Base-by-base conservation (phyloP, 75 land plant species). In the Pseudotsuga menziesii region DNA sequence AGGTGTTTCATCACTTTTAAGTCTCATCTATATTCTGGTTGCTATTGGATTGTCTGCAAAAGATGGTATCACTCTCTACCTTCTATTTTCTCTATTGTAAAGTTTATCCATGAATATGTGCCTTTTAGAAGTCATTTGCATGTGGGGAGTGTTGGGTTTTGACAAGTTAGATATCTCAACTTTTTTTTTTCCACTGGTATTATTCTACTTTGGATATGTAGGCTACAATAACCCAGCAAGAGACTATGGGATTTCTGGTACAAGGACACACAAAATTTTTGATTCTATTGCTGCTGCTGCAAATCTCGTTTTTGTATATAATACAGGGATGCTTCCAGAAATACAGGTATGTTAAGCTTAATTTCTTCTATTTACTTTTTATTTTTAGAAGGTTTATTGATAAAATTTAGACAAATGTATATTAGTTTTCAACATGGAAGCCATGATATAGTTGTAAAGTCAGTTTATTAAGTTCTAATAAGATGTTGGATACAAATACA, bases 241-340 rank as follows among this genome's bases (percentile, higher is more conserved):
- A 29, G 92, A 93, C 74, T 93, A 93, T 56, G 73, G 76, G 62
- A 79, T 89, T 58, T 85, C 76, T 29, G 95, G 88, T n/a, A 48
- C 90, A 41, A 75, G 13, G 2, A 36, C 67, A 0, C 75, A 32
- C 81, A 80, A 84, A 67, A 80, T 85, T 5, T 92, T 93, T 61
- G 84, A 71, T 59, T 81, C 82, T 0, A 89, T 93, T 72, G 92
- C 90, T 19, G 90, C 96, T 78, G 29, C 80, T 67, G 94, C 95
- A 17, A 92, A 79, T 79, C 84, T 92, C 54, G 94, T 90, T 74
- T 93, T 93, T 82, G 94, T 88, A 12, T 93, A 85, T 85, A 93
- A 92, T 57, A 92, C 96, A n/a, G 96, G 92, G 57, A 93, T 92
- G 86, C 92, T 92, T 62, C 92, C 96, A 26, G 96, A 93, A 78